Evolutionary conservation across 345 rosid species (phyloP).

Genomic region (Aquilaria yunnanensis): DNA sequence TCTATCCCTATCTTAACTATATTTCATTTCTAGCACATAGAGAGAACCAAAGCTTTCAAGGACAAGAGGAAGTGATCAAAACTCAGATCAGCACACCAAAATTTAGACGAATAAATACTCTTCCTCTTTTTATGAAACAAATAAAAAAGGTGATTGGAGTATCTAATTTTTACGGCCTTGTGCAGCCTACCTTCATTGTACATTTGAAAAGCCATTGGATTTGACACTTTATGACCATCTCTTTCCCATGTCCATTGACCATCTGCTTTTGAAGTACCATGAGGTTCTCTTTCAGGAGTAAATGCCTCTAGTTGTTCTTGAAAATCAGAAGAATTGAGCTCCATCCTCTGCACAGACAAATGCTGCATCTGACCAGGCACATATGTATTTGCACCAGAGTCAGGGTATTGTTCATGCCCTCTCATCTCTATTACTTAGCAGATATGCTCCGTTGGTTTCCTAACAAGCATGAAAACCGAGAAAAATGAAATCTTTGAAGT

Average conservation of each 20-base stretch:
- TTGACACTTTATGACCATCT: constrained; percentile 57
- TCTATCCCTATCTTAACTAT: no score
- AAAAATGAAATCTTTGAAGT: constrained; percentile 7
- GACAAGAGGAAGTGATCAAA: no score
- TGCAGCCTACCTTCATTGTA: constrained; percentile 50
- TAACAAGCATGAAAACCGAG: constrained; percentile 10
- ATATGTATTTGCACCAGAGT: constrained; percentile 49
- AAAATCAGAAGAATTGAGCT: constrained; percentile 40
- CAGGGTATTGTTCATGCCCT: constrained; percentile 56
- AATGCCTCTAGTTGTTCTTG: constrained; percentile 87
- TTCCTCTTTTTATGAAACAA: no score
- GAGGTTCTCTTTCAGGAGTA: constrained; percentile 81
- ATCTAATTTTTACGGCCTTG: no score
- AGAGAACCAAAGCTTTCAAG: no score
- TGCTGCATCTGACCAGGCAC: constrained; percentile 59
- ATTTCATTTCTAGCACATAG: no score
- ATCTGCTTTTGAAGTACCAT: constrained; percentile 39
- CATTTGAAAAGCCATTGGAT: constrained; percentile 39
- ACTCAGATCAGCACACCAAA: no score
- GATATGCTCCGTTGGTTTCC: constrained; percentile 9
- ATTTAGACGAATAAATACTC: no score
- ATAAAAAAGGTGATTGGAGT: no score
- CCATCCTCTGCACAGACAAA: constrained; percentile 39
- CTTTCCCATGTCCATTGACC: constrained; percentile 77
- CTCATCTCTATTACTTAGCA: constrained; percentile 37